Percentiles rank a stretch among this genome's conserved stretches.
Conservation (phyloP, 495 filamentous ascomycete species). For the Aspergillus cavernicola region DNA sequence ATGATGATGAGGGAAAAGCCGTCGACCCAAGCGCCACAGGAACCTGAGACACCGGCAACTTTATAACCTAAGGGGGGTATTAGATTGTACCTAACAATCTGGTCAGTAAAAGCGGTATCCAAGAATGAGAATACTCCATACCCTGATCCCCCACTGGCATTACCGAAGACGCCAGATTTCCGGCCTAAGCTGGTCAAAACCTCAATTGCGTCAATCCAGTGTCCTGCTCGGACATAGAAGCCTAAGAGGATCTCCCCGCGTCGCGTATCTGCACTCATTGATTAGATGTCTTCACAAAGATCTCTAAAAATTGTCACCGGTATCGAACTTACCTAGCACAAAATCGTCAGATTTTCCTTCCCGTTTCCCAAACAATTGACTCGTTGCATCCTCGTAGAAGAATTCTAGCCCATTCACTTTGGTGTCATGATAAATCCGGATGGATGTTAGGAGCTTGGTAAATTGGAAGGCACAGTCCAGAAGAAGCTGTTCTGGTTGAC, state of each 20-base stretch:
- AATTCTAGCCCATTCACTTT: conserved; percentile 89
- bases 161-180: conserved; percentile 82
- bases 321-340: conserved; percentile 57
- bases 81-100: conserved; percentile 67
- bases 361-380: conserved; percentile 84
- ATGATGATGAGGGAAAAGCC: conserved; percentile 85
- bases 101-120: conserved; percentile 8
- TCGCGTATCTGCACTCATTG: conserved; percentile 60
- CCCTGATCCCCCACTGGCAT: conserved; percentile 75
- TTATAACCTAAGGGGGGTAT: conserved; percentile 88
- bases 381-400: conserved; percentile 81
- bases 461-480: conserved; percentile 65
- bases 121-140: conserved; percentile 43
- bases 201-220: conserved; percentile 88
- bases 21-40: conserved; percentile 78
- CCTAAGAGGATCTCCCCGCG: conserved; percentile 83
- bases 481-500: conserved; percentile 67
- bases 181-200: conserved; percentile 85
- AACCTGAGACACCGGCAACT: conserved; percentile 83
- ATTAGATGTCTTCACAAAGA: conserved; percentile 2
- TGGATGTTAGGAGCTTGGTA: conserved; percentile 68
- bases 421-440: conserved; percentile 74
- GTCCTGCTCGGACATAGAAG: conserved; percentile 76
- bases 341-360: conserved; percentile 75
- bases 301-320: not conserved